Conservation (phyloP, 108 stramenopile genomes). For the Cyclotella baltica region DNA sequence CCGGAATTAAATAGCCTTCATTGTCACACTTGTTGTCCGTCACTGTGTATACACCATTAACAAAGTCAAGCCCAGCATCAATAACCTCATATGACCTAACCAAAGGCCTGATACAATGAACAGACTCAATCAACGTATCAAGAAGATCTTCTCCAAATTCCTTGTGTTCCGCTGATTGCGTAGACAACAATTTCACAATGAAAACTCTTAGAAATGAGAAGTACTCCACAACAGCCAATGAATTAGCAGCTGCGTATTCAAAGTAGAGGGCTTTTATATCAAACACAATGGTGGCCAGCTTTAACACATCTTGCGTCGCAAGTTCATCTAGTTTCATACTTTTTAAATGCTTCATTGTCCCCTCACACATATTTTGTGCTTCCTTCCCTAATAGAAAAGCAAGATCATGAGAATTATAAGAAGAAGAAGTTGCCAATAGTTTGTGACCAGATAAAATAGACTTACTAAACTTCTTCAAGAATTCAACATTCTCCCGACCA, state of each 20-base stretch:
- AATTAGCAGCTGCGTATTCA: background rate
- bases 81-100: slow-evolving; percentile 2
- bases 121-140: background rate
- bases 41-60: background rate
- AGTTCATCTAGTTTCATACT: slow-evolving; percentile 1
- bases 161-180: background rate
- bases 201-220: background rate
- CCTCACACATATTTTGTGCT: background rate
- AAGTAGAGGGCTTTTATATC: background rate
- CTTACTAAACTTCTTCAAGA: background rate
- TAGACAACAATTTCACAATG: background rate
- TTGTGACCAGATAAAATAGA: no score
- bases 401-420: background rate
- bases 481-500: background rate
- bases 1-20: background rate
- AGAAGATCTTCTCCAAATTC: background rate
- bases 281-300: background rate
- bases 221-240: background rate
- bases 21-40: background rate
- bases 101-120: background rate
- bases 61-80: background rate
- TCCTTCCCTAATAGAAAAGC: background rate
- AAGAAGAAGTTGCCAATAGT: no score
- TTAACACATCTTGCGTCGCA: background rate
- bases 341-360: background rate